Base-by-base conservation (phyloP, 305 asterid genomes). In the Fraxinus greggii region DNA sequence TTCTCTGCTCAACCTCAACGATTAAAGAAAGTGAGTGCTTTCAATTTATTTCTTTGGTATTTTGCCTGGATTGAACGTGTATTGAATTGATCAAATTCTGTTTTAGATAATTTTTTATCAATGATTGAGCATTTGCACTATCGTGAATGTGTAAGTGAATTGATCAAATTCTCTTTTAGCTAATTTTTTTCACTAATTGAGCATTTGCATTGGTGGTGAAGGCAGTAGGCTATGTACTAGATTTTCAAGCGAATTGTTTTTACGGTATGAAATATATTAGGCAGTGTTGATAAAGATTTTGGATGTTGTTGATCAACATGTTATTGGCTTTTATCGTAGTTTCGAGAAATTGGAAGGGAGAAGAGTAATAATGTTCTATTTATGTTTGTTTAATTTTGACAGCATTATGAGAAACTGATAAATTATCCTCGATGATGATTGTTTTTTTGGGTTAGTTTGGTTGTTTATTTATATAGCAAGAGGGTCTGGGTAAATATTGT, bases 1-100 rank as follows among this genome's bases (percentile, higher is more conserved):
- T 94, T 92, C 91, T 91, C 97, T 74, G 95, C 98, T 83, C 97
- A 95, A 78, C 98, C 98, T 70, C 83, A 89, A 79, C 85, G 91
- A 79, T 86, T 93, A 31, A 92, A 95, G 82, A 92, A 88, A 61
- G 99, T 92, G 81, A 91, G 95, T 76, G 74, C 15, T 7, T 75
- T 81, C 72, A 72, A 4, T 70, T 45, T 45, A 61, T 51, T 24
- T 70, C 54, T 72, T 63, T 8, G 4, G 21, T 21, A 36, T 28
- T 32, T 59, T 17, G 74, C 21, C 13, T 23, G 28, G 26, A 12
- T 38, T 29, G 38, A 5, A 29, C 5, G 19, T 67, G 7, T 28
- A 4, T 5, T 5, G 74, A 67, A 26, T 67, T 13, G 8, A 67
- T 67, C 38, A 29, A 61, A 67, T 67, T 24, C 33, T 1, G 1